Base-by-base conservation (phyloP, 106 monocot species). In the Ottelia alismoides region DNA sequence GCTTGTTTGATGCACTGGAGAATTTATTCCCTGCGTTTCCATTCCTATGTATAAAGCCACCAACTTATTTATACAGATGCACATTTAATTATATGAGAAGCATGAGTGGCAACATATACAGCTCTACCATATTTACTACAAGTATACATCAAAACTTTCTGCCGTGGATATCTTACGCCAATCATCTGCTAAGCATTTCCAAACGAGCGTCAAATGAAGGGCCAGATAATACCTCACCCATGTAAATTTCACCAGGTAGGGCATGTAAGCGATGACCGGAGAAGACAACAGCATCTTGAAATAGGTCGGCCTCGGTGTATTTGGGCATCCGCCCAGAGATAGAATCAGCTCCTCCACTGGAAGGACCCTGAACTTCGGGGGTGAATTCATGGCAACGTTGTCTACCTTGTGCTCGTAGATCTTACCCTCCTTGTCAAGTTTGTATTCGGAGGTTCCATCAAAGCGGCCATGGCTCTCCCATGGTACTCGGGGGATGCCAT, bases 381-480 rank as follows among this genome's bases (percentile, higher is more conserved):
- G 82, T 9, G 82, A 62, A 58, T 75, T 86, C 14, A 76, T 53
- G 31, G 74, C 82, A 20, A 92, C 35, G 31, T 92, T 92, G 52
- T 87, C 71, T 17, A 87, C 79, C 25, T 61, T 57, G 46, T 92
- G 92, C 76, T 92, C 92, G 19, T 57, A 86, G 17, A 92, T 87
- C 71, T 92, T 92, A 1, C 92, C 92, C 22, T 83, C 64, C 56
- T 71, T 73, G 53, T 92, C 92, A 17, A 92, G 81, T 60, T 92
- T 92, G 69, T 86, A 92, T 62, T 79, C 79, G 0, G 79, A 92
- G 22, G 73, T 77, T 24, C 82, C 92, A 22, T 92, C 87, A 47
- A 87, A 82, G 27, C 92, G 86, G 22, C 86, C 73, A 21, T 62
- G 74, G 46, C 70, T 71, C 49, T 92, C 79, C 92, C 92, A 92